phyloP scores from a whole-genome alignment of 306 rosid species.

The Phaseolus lunatus region DNA sequence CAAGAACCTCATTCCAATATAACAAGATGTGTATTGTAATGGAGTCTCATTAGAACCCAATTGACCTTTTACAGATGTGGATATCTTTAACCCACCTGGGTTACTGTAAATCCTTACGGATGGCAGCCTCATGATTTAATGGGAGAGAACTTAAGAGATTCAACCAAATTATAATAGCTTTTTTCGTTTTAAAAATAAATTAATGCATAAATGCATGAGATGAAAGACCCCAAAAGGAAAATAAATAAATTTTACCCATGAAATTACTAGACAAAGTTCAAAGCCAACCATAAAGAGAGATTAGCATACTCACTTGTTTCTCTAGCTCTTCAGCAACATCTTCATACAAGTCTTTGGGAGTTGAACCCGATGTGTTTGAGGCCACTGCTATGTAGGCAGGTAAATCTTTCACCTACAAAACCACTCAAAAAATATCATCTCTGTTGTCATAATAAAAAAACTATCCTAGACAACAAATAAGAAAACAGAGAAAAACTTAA shows the following conservation, averaged over 20 bases:
- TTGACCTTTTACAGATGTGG: background rate
- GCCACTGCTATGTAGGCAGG: constrained; percentile 79
- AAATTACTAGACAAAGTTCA: constrained; percentile 15
- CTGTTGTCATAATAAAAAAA: background rate
- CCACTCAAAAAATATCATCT: constrained; percentile 22
- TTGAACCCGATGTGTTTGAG: constrained; percentile 87
- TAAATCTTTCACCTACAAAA: constrained; percentile 74
- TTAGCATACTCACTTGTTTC: constrained; percentile 70
- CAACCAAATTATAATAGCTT: constrained; percentile 16
- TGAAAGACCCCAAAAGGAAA: constrained; percentile 33
- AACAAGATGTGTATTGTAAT: constrained; percentile 3
- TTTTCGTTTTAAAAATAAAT: constrained; percentile 3
- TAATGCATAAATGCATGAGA: constrained; percentile 7
- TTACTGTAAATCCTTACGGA: constrained; percentile 1
- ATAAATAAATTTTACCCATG: background rate
- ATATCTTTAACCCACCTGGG: constrained; percentile 18
- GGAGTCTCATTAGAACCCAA: constrained; percentile 11
- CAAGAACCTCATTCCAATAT: constrained; percentile 16
- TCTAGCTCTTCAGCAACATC: constrained; percentile 88
- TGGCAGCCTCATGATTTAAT: constrained; percentile 5
- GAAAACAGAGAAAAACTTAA: constrained; percentile 32
- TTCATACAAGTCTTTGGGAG: constrained; percentile 87
- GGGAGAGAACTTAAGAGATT: constrained; percentile 5
- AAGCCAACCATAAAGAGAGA: constrained; percentile 42
- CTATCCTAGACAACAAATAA: constrained; percentile 35